Conservation (phyloP, 192 early-diverging fungal species). For the Endogone sp. region DNA sequence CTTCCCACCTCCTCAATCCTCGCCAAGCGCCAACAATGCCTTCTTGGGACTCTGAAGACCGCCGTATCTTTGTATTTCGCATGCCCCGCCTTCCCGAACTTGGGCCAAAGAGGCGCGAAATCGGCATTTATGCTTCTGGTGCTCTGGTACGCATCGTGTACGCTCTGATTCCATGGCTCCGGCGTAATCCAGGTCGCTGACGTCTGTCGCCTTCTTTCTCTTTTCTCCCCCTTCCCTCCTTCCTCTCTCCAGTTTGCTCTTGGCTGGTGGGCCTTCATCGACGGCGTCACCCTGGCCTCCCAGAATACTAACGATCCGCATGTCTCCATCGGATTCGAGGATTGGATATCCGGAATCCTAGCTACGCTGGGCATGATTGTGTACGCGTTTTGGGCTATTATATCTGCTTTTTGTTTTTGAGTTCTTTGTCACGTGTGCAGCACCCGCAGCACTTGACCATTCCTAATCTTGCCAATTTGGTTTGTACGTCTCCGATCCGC, state of each 20-base stretch:
- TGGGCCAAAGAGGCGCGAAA: slow-evolving; percentile 32
- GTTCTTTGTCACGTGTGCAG: background rate
- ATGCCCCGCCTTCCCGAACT: slow-evolving; percentile 29
- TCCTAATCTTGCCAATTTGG: too few species aligned
- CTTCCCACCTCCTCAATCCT: background rate
- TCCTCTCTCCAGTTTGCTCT: slow-evolving; percentile 39
- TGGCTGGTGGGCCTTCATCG: slow-evolving; percentile 64
- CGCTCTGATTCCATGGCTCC: too few species aligned
- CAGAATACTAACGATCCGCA: slow-evolving; percentile 7
- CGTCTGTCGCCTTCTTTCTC: too few species aligned
- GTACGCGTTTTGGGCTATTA: slow-evolving; percentile 32
- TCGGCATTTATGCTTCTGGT: slow-evolving; percentile 33
- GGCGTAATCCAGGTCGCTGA: too few species aligned
- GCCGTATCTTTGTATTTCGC: slow-evolving; percentile 30
- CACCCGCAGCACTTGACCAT: too few species aligned
- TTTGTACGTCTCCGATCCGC: too few species aligned
- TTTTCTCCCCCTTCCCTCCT: background rate
- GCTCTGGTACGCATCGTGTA: slow-evolving; percentile 19
- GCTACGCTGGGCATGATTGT: slow-evolving; percentile 55
- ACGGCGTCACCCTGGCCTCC: slow-evolving; percentile 41
- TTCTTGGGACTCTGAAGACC: slow-evolving; percentile 2
- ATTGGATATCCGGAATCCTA: slow-evolving; percentile 56
- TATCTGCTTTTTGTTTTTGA: background rate
- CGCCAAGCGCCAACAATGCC: background rate
- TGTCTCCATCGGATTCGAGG: slow-evolving; percentile 45